phyloP scores from a whole-genome alignment of 805 yeast species.

The Saturnispora besseyi region DNA sequence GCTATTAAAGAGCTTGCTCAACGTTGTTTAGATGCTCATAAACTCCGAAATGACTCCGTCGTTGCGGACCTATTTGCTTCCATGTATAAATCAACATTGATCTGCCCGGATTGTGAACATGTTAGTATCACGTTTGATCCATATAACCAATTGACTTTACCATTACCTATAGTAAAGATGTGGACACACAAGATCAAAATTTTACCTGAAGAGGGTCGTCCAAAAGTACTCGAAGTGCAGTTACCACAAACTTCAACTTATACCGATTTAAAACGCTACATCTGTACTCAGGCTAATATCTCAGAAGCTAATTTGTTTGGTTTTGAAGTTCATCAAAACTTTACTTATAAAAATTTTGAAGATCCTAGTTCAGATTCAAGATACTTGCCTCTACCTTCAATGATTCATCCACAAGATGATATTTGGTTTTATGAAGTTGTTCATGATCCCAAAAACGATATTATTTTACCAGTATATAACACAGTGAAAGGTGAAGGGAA shows the following conservation, averaged over 20 bases:
- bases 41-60: constrained; percentile 72
- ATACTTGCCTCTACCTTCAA: constrained; percentile 58
- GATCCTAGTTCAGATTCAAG: constrained; percentile 41
- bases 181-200: constrained; percentile 64
- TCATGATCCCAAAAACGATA: constrained; percentile 36
- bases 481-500: constrained; percentile 30
- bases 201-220: constrained; percentile 47
- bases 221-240: constrained; percentile 58
- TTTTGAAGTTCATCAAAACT: constrained; percentile 56
- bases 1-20: constrained; percentile 58
- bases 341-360: constrained; percentile 63
- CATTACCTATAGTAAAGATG: constrained; percentile 65
- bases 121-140: constrained; percentile 91
- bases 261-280: constrained; percentile 50
- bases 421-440: constrained; percentile 48
- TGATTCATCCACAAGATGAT: constrained; percentile 54
- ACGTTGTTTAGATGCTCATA: constrained; percentile 74
- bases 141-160: constrained; percentile 80
- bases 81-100: constrained; percentile 76
- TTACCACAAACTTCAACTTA: constrained; percentile 56
- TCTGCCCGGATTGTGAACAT: constrained; percentile 77
- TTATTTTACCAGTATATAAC: constrained; percentile 55
- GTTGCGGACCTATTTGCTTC: constrained; percentile 86
- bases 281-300: constrained; percentile 39
- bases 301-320: constrained; percentile 36